A percentile compares a stretch with the other conserved stretches of the same genome.
phyloP scores from a whole-genome alignment of 495 filamentous ascomycete genomes.

The Talaromyces stipitatus region DNA sequence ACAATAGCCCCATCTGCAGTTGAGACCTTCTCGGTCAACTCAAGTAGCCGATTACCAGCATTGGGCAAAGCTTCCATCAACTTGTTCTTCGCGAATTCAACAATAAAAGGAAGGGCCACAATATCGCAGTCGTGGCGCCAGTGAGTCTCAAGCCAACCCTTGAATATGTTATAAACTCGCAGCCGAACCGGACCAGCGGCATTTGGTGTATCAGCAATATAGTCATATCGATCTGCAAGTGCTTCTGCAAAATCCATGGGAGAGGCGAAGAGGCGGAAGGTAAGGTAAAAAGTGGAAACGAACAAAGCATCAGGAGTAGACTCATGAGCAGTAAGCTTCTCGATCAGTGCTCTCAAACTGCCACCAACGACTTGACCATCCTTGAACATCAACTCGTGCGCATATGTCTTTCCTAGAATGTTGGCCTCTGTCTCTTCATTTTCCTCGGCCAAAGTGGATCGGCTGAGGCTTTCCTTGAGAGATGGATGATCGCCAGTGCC shows the following conservation, averaged over 20 bases:
- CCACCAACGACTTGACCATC: conserved; percentile 93
- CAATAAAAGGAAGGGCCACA: conserved; percentile 65
- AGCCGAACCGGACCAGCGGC: conserved; percentile 75
- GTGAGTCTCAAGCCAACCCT: conserved; percentile 93
- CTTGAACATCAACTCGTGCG: conserved; percentile 88
- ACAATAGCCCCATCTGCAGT: conserved; percentile 66
- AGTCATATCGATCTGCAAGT: conserved; percentile 85
- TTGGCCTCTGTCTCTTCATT: conserved; percentile 72
- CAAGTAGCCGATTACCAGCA: conserved; percentile 70
- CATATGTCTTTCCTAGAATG: conserved; percentile 74
- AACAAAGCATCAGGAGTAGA: conserved; percentile 90
- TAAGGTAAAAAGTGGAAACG: conserved; percentile 91
- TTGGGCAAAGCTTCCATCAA: conserved; percentile 60
- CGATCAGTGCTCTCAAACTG: conserved; percentile 82
- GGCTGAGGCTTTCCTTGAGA: conserved; percentile 49
- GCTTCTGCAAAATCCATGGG: conserved; percentile 71
- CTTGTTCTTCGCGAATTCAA: conserved; percentile 67
- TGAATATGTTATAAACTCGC: conserved; percentile 93
- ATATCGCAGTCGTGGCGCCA: conserved; percentile 80
- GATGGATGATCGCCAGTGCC: conserved; percentile 32
- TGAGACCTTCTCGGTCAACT: conserved; percentile 77
- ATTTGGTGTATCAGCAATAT: conserved; percentile 68
- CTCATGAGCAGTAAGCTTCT: conserved; percentile 87
- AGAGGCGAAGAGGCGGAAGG: conserved; percentile 90
- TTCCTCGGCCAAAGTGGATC: conserved; percentile 62